Percentiles rank a stretch among this genome's conserved stretches.
Evolutionary conservation across 345 rosid genomes (phyloP).

Genomic region (Linum trigynum): DNA sequence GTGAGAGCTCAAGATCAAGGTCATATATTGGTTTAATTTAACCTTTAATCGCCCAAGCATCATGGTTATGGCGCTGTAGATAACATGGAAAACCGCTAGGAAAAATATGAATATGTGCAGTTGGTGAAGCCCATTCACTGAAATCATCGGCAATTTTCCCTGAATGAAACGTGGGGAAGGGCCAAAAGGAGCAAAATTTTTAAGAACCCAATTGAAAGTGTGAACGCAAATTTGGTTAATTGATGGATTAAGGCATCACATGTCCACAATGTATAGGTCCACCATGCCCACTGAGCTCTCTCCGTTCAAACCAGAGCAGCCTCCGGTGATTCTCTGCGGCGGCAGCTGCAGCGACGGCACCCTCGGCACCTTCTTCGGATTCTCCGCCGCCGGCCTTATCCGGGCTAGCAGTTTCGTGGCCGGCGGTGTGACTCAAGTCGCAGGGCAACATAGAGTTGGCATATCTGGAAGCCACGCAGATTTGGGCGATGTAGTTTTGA

Average conservation of each 20-base stretch:
- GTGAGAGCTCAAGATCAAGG: no score
- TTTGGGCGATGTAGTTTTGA: constrained; percentile 54
- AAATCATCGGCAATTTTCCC: constrained; percentile 76
- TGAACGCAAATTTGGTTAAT: no score
- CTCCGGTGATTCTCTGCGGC: constrained; percentile 23
- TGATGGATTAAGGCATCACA: neutral
- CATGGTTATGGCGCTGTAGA: constrained; percentile 71
- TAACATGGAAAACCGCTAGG: constrained; percentile 84
- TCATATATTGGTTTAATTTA: neutral
- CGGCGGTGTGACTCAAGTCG: constrained; percentile 17
- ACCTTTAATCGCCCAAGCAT: constrained; percentile 90
- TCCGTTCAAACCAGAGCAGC: constrained; percentile 33
- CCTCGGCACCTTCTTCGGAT: neutral
- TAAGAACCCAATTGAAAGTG: no score
- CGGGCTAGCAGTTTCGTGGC: neutral
- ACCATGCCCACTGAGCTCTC: constrained; percentile 34
- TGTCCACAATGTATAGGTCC: constrained; percentile 27
- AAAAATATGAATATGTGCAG: constrained; percentile 89
- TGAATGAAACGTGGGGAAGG: constrained; percentile 10
- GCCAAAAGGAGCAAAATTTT: no score
- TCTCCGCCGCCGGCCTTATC: neutral
- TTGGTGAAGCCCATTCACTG: constrained; percentile 75
- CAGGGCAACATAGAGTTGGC: constrained; percentile 83
- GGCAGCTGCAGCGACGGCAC: neutral
- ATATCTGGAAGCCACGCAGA: constrained; percentile 45